Evolutionary conservation across 345 rosid genomes (phyloP).

Genomic region (Combretum micranthum): DNA sequence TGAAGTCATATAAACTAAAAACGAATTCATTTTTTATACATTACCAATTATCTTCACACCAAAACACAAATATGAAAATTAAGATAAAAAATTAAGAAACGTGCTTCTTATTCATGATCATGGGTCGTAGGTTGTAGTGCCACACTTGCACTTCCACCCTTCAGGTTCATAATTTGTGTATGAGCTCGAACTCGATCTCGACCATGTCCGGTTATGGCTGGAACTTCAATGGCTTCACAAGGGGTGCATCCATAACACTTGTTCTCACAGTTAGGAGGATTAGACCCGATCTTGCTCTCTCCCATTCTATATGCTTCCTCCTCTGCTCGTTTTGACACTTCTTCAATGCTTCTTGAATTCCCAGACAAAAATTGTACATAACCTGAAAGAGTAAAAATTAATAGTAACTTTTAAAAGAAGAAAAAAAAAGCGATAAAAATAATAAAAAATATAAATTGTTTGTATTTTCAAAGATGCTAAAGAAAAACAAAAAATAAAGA

Average conservation of each 20-base stretch:
- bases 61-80: too few relatives aligned
- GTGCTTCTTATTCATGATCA: conserved; percentile 13
- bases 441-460: too few relatives aligned
- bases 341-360: conserved; percentile 6
- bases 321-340: conserved; percentile 1
- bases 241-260: conserved; percentile 74
- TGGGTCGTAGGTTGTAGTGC: conserved; percentile 49
- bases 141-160: conserved; percentile 85
- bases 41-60: too few relatives aligned
- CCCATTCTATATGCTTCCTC: conserved; percentile 15
- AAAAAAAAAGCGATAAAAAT: too few relatives aligned
- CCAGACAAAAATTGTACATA: not conserved
- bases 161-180: conserved; percentile 81
- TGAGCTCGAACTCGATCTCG: conserved; percentile 27
- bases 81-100: not conserved
- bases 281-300: conserved; percentile 53
- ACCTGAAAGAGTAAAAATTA: too few relatives aligned
- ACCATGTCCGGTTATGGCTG: conserved; percentile 27
- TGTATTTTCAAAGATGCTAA: too few relatives aligned
- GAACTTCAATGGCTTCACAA: conserved; percentile 73
- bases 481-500: too few relatives aligned
- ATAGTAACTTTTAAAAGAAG: too few relatives aligned
- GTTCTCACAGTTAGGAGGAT: conserved; percentile 70
- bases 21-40: too few relatives aligned
- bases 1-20: too few relatives aligned